Conservation (phyloP, 1,139 yeast species). For the Hyphopichia pseudoburtonii region DNA sequence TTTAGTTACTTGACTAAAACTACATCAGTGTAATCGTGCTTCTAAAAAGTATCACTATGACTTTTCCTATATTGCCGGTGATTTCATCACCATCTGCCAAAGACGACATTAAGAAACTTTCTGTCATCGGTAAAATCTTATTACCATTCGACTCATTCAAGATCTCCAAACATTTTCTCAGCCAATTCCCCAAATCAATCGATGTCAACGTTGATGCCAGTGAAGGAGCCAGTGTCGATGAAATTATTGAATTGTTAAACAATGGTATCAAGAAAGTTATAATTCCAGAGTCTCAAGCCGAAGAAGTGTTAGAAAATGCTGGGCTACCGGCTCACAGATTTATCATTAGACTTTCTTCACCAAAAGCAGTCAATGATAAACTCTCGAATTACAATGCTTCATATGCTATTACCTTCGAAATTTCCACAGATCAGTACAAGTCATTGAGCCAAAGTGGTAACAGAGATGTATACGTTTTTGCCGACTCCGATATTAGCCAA, state of each 20-base stretch:
- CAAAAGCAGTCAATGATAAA: slow-evolving; percentile 11
- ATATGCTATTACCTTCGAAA: slow-evolving; percentile 19
- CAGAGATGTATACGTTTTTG: slow-evolving; percentile 38
- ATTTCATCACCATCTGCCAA: slow-evolving; percentile 22
- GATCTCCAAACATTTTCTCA: slow-evolving; percentile 35
- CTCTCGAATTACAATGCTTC: slow-evolving; percentile 20
- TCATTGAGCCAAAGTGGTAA: slow-evolving; percentile 36
- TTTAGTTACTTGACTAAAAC: too few relatives aligned
- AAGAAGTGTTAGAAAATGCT: slow-evolving; percentile 34
- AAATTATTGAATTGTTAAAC: slow-evolving; percentile 58
- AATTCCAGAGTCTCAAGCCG: slow-evolving; percentile 33
- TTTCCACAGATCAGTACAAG: slow-evolving; percentile 18
- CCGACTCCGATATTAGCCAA: slow-evolving; percentile 19
- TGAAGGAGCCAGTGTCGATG: slow-evolving; percentile 30
- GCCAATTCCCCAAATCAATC: slow-evolving; percentile 32
- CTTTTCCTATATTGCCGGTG: slow-evolving; percentile 49
- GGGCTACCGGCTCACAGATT: slow-evolving; percentile 67
- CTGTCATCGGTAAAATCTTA: slow-evolving; percentile 41
- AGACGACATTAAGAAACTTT: slow-evolving; percentile 23
- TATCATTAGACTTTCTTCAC: slow-evolving; percentile 33
- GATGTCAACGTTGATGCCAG: slow-evolving; percentile 38
- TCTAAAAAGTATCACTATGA: too few relatives aligned
- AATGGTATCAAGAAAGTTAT: slow-evolving; percentile 62
- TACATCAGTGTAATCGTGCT: too few relatives aligned
- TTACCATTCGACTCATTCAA: slow-evolving; percentile 29